Evolutionary conservation across 257 asterid species (phyloP), one percentile per base, ranked within the genome.

Genomic region (Petunia axillaris): DNA sequence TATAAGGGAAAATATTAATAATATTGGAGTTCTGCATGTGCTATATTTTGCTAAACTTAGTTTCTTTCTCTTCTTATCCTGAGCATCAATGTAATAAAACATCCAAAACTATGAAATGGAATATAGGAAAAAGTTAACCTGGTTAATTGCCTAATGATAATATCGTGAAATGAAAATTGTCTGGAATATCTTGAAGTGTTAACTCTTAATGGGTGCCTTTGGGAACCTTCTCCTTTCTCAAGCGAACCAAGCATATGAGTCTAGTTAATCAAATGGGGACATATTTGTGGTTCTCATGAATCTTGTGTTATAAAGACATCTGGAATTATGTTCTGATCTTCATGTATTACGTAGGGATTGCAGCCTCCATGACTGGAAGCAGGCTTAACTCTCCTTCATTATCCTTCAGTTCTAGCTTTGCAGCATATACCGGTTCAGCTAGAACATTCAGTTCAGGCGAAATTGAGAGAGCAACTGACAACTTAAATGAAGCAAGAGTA

Each of bases 321-420:
- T 48, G 67, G 35, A 70, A 78, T 36, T 60, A 25, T 44, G 79
- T 11, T 14, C 63, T 67, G 62, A 65, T 7, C 36, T 25, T 78
- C 9, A 37, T 13, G 48, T 68, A 70, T 59, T 46, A 65, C 88
- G 80, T 82, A 90, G 96, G 93, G 46, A 60, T 77, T 66, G 85
- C 91, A 14, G 86, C 86, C 78, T 91, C 94, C 67, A 80, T 81
- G 79, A 80, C 70, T 53, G 94, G 91, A 68, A 90, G 97, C 86
- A 88, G 90, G 65, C 90, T 86, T 66, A 87, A 88, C 85, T 95
- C 98, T 70, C 87, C 93, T 84, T 81, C 95, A 1, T 81, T 91
- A 83, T 94, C 98, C 80, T 81, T 92, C 64, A 91, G 89, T 71
- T 95, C 97, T 41, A 93, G 99, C 89, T 87, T 93, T 38, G 93